Evolutionary conservation across 2,329 filamentous ascomycete species (phyloP).

Genomic region (Apiospora saccharicola): DNA sequence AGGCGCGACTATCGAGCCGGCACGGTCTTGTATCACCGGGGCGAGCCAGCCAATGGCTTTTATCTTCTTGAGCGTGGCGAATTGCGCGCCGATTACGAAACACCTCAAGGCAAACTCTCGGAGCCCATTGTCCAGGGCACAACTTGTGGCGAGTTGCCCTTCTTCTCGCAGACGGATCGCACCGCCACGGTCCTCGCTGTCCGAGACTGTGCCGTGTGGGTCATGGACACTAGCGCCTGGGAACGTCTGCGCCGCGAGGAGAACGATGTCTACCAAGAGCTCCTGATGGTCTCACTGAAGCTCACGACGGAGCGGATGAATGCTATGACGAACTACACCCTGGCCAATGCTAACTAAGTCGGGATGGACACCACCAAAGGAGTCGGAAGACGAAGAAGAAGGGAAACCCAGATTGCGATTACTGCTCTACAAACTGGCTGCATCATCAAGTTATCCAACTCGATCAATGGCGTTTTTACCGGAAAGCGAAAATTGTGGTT

Average conservation of each 20-base stretch:
- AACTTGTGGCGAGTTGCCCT: constrained; percentile 94
- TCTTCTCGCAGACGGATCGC: constrained; percentile 88
- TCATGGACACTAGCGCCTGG: constrained; percentile 78
- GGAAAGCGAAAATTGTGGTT: constrained; percentile 7
- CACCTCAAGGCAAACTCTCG: constrained; percentile 87
- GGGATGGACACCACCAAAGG: background rate
- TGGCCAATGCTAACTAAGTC: constrained; percentile 28
- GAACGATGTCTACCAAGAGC: constrained; percentile 80
- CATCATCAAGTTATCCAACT: constrained; percentile 8
- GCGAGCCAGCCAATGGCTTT: constrained; percentile 81
- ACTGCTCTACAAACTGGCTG: background rate
- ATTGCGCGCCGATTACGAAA: constrained; percentile 86
- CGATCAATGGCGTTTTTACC: constrained; percentile 11
- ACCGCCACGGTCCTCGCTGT: constrained; percentile 89
- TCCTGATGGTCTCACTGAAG: constrained; percentile 89
- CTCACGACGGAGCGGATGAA: constrained; percentile 92
- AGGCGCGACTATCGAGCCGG: constrained; percentile 73
- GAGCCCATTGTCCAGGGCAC: constrained; percentile 95
- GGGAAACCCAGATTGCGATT: background rate
- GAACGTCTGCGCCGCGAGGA: constrained; percentile 73
- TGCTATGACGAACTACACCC: constrained; percentile 62
- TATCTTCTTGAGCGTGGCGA: constrained; percentile 92
- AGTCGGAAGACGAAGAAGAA: background rate
- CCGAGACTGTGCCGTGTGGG: constrained; percentile 82
- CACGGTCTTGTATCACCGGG: constrained; percentile 78